Evolutionary conservation across 202 grass and related monocot genomes (phyloP).

Genomic region (Saccharum hybrid): DNA sequence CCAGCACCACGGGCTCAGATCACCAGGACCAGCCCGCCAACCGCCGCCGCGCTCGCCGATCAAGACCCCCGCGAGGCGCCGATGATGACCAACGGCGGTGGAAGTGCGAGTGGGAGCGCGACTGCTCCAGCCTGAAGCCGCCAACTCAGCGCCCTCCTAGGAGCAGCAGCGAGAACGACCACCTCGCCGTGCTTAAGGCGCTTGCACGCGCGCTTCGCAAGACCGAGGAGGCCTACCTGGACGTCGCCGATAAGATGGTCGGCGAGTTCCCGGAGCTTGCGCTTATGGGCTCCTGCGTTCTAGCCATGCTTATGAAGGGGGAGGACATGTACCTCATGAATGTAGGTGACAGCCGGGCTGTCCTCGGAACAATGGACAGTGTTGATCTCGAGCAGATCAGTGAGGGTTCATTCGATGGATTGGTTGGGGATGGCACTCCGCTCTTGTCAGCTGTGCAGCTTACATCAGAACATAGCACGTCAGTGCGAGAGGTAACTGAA

Average conservation of each 20-base stretch:
- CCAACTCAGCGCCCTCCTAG: slow-evolving; percentile 1
- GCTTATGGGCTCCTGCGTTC: slow-evolving; percentile 94
- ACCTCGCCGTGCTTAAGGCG: slow-evolving; percentile 85
- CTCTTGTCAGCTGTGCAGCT: slow-evolving; percentile 75
- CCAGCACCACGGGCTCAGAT: slow-evolving; percentile 38
- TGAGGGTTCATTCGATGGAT: slow-evolving; percentile 64
- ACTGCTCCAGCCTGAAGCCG: slow-evolving; percentile 55
- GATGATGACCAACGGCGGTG: slow-evolving; percentile 44
- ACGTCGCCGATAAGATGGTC: slow-evolving; percentile 82
- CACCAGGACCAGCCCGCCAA: slow-evolving; percentile 39
- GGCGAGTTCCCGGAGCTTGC: slow-evolving; percentile 81
- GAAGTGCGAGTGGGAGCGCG: slow-evolving; percentile 65
- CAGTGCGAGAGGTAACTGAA: slow-evolving; percentile 55
- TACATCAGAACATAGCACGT: slow-evolving; percentile 89
- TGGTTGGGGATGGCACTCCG: slow-evolving; percentile 51
- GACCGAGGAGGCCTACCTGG: slow-evolving; percentile 75
- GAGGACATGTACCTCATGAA: slow-evolving; percentile 95
- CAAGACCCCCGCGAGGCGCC: slow-evolving; percentile 39
- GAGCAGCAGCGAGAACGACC: slow-evolving; percentile 46
- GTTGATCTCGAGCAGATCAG: slow-evolving; percentile 67
- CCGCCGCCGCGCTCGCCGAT: slow-evolving; percentile 34
- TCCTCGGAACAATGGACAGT: slow-evolving; percentile 61
- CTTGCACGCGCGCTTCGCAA: slow-evolving; percentile 71
- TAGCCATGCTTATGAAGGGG: slow-evolving; percentile 95
- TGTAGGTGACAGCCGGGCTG: slow-evolving; percentile 88